These are phyloP conservation scores for Hymenoscyphus repandus DNA, from an alignment of 2,329 filamentous ascomycete genomes.

Conservation along the genomic window DNA sequence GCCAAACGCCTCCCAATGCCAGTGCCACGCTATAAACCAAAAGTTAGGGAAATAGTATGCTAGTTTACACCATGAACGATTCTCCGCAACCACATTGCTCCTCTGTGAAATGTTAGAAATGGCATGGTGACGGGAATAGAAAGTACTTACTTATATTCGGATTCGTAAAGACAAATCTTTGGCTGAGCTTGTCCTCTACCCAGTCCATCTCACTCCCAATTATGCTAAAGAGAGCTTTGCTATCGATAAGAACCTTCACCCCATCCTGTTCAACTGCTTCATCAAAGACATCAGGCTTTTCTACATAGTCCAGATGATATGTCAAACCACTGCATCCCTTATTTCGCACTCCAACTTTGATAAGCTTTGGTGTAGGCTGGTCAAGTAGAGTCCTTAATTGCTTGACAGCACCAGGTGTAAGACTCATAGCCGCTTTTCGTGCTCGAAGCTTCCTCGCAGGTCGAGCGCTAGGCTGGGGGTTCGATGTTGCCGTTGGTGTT, in stretches of 20 bases:
- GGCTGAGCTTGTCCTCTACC: slow-evolving; percentile 90
- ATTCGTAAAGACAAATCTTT: slow-evolving; percentile 91
- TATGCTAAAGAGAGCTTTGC: slow-evolving; percentile 95
- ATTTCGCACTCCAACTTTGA: slow-evolving; percentile 91
- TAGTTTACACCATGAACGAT: slow-evolving; percentile 74
- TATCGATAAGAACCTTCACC: slow-evolving; percentile 92
- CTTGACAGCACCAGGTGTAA: slow-evolving; percentile 73
- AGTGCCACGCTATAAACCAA: slow-evolving; percentile 19
- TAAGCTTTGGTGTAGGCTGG: slow-evolving; percentile 84
- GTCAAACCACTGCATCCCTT: slow-evolving; percentile 89
- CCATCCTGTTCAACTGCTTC: slow-evolving; percentile 94
- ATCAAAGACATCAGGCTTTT: slow-evolving; percentile 82
- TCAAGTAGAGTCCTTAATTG: slow-evolving; percentile 74
- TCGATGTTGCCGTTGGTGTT: slow-evolving; percentile 30
- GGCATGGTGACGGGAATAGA: background rate
- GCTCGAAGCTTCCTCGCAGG: slow-evolving; percentile 66
- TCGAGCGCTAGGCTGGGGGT: slow-evolving; percentile 36
- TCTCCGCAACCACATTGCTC: slow-evolving; percentile 95
- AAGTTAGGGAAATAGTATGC: slow-evolving; percentile 4
- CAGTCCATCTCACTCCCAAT: slow-evolving; percentile 99
- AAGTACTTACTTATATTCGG: slow-evolving; percentile 88
- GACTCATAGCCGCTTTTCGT: slow-evolving; percentile 78
- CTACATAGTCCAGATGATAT: slow-evolving; percentile 92
- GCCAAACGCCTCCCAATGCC: slow-evolving; percentile 29
- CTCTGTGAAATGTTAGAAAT: slow-evolving; percentile 51